Conservation (phyloP, 768 basidiomycete genomes). For the Mycena indigotica region DNA sequence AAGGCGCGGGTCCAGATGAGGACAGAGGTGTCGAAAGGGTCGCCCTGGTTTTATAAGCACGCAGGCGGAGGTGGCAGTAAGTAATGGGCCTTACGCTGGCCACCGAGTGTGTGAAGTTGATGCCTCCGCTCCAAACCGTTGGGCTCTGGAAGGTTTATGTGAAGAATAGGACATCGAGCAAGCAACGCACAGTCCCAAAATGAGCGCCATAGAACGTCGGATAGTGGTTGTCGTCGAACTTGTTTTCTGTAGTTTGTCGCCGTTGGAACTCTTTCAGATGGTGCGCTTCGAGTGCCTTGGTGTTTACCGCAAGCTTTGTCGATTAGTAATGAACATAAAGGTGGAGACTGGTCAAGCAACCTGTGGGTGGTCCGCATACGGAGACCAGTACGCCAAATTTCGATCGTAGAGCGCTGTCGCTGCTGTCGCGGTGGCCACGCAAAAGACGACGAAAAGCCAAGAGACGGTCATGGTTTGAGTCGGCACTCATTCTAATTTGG, state of each 20-base stretch:
- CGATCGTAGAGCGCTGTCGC: conserved; percentile 33
- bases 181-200: conserved; percentile 45
- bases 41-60: conserved; percentile 41
- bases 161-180: background rate
- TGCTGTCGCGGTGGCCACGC: conserved; percentile 16
- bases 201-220: conserved; percentile 52
- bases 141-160: conserved; percentile 34
- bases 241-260: conserved; percentile 37
- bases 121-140: conserved; percentile 51
- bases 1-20: conserved; percentile 60
- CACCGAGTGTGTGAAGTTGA: conserved; percentile 54
- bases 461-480: too few species aligned
- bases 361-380: conserved; percentile 38
- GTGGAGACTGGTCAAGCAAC: too few species aligned
- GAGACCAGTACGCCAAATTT: conserved; percentile 45
- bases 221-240: conserved; percentile 53
- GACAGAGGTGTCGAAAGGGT: conserved; percentile 55
- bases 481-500: too few species aligned
- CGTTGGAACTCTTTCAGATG: conserved; percentile 34
- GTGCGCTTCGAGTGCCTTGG: conserved; percentile 37
- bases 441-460: conserved; percentile 13
- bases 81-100: too few species aligned
- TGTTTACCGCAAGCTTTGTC: conserved; percentile 44
- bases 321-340: too few species aligned
- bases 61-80: too few species aligned